Conservation (phyloP, 75 land plant species). For the Ceratopteris richardii region DNA sequence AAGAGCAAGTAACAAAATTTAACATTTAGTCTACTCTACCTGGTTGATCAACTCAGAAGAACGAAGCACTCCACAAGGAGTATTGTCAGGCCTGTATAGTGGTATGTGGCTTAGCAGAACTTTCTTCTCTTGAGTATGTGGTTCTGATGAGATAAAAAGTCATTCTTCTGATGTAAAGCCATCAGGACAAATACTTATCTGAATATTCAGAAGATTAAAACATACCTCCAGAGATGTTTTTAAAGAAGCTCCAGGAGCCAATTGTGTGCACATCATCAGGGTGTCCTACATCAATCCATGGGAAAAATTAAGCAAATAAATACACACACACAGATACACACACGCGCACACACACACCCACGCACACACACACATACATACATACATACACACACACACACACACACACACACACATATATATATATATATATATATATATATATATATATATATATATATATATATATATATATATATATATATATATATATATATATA, state of each 20-base stretch:
- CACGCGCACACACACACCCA: no score
- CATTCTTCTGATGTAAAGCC: neutral
- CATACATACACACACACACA: no score
- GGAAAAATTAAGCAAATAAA: no score
- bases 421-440: no score
- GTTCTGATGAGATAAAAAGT: neutral
- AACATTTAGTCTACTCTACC: conserved; percentile 8
- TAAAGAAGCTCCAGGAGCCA: conserved; percentile 19
- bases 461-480: no score
- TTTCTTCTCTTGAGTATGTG: neutral
- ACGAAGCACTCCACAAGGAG: conserved; percentile 24
- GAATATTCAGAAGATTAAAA: no score
- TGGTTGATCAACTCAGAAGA: conserved; percentile 27
- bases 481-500: no score
- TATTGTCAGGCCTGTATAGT: conserved; percentile 24
- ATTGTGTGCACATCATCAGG: conserved; percentile 6
- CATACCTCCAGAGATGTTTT: conserved; percentile 10
- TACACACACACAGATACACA: no score
- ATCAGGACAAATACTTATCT: neutral
- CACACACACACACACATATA: no score
- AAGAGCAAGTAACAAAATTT: neutral
- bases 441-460: no score
- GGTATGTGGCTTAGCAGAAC: conserved; percentile 29
- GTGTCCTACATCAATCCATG: conserved; percentile 3
- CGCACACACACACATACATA: no score